Percentiles rank a stretch among this genome's conserved stretches.
Conservation (phyloP, 495 filamentous ascomycete genomes). For the Letharia columbiana region DNA sequence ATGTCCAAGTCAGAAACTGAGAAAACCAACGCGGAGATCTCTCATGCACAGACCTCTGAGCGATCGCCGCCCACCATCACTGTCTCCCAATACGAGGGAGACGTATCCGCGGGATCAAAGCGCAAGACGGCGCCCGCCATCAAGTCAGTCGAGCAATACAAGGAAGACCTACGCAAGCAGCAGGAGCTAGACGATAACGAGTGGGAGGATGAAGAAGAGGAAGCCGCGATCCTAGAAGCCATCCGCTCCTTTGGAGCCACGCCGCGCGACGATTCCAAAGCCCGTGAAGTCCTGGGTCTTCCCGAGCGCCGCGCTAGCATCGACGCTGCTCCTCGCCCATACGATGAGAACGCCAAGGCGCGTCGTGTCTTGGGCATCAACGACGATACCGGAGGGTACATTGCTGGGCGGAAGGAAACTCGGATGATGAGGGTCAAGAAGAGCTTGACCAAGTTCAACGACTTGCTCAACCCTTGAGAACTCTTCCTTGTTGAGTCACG, state of each 20-base stretch:
- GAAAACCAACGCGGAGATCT: neutral
- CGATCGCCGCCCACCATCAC: neutral
- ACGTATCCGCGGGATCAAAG: neutral
- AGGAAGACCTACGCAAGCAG: slow-evolving; percentile 7
- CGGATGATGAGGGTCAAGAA: slow-evolving; percentile 5
- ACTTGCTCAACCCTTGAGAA: neutral
- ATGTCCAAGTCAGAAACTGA: neutral
- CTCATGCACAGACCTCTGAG: neutral
- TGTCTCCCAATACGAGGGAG: neutral
- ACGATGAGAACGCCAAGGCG: slow-evolving; percentile 12
- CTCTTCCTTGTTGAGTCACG: neutral
- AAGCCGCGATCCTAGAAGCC: slow-evolving; percentile 1
- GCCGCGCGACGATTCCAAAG: slow-evolving; percentile 1
- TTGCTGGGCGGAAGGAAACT: slow-evolving; percentile 4
- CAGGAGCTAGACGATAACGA: slow-evolving; percentile 2
- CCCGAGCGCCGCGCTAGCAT: neutral
- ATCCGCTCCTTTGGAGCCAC: slow-evolving; percentile 1
- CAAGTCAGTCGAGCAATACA: neutral
- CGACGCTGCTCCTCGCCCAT: neutral
- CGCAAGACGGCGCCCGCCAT: neutral
- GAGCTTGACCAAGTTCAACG: slow-evolving; percentile 8
- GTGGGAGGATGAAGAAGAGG: slow-evolving; percentile 6
- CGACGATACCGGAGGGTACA: slow-evolving; percentile 8
- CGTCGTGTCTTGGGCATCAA: slow-evolving; percentile 16
- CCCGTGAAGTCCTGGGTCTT: slow-evolving; percentile 9